Evolutionary conservation across 768 basidiomycete species (phyloP).

Genomic region (Lactarius sanguifluus): DNA sequence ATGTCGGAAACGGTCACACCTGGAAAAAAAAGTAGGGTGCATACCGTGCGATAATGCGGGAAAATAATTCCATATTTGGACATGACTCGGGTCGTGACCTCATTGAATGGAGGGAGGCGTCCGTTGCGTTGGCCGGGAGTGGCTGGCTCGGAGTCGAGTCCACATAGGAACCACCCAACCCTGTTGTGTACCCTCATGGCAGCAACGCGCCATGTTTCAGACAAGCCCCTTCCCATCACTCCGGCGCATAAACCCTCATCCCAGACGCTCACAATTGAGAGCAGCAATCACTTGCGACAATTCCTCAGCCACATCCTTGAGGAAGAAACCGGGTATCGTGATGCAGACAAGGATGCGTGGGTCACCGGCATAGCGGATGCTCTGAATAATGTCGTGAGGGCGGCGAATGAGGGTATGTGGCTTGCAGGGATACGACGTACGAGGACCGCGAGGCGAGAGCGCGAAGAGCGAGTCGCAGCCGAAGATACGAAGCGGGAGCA

Average conservation of each 20-base stretch:
- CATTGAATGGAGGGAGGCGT: not conserved
- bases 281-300: conserved; percentile 15
- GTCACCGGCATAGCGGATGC: conserved; percentile 15
- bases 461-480: conserved; percentile 3
- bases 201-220: not conserved
- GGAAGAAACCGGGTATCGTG: conserved; percentile 23
- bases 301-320: conserved; percentile 17
- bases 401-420: conserved; percentile 19
- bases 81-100: conserved; percentile 6
- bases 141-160: not conserved
- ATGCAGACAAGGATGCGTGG: conserved; percentile 23
- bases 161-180: not conserved
- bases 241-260: not conserved
- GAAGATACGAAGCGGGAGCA: conserved; percentile 16
- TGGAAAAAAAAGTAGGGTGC: too few species aligned
- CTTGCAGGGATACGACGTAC: conserved; percentile 20
- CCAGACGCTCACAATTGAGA: conserved; percentile 22
- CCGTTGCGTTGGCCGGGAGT: not conserved
- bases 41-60: not conserved
- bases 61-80: conserved; percentile 6
- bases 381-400: conserved; percentile 21
- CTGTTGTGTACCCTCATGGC: conserved; percentile 16
- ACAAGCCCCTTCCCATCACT: conserved; percentile 2
- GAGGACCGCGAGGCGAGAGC: conserved; percentile 12
- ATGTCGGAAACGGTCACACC: too few species aligned